Conservation (phyloP, 257 asterid species). For the Rubia yunnanensis region DNA sequence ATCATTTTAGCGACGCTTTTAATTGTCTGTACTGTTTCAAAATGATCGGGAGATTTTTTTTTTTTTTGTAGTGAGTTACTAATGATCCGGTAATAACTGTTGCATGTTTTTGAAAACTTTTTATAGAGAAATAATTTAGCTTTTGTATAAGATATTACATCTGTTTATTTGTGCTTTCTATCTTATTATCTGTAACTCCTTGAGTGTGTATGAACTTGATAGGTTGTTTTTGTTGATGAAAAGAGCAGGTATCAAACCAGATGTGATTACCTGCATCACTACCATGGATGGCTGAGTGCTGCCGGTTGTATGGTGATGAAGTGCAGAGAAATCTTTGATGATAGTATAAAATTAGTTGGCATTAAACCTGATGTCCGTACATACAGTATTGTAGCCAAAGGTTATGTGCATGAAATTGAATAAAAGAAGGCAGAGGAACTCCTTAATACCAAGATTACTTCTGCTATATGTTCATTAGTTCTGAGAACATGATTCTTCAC, state of each 20-base stretch:
- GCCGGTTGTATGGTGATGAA: constrained; percentile 60
- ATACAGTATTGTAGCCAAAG: constrained; percentile 62
- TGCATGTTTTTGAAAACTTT: no score
- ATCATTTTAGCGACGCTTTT: no score
- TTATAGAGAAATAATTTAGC: no score
- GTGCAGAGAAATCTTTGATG: constrained; percentile 53
- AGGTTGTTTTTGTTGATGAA: constrained; percentile 63
- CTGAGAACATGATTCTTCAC: no score
- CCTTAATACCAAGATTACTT: constrained; percentile 30
- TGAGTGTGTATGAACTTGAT: constrained; percentile 6
- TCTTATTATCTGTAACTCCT: no score
- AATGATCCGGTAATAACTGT: no score
- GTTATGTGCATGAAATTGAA: constrained; percentile 45
- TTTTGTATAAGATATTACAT: no score
- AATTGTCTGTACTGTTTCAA: no score
- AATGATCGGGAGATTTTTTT: no score
- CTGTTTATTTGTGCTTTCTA: no score
- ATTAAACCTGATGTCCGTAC: constrained; percentile 49
- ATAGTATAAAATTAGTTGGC: constrained; percentile 54
- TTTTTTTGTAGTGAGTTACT: no score
- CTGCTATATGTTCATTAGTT: constrained; percentile 48
- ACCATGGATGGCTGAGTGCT: constrained; percentile 63
- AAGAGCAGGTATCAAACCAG: constrained; percentile 48
- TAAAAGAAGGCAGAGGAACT: constrained; percentile 68
- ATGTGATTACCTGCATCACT: constrained; percentile 60